Percentiles rank a stretch among this genome's conserved stretches.
These are phyloP conservation scores for Carex myosuroides DNA, from an alignment of 176 grass and related monocot species.

Conservation along the genomic window DNA sequence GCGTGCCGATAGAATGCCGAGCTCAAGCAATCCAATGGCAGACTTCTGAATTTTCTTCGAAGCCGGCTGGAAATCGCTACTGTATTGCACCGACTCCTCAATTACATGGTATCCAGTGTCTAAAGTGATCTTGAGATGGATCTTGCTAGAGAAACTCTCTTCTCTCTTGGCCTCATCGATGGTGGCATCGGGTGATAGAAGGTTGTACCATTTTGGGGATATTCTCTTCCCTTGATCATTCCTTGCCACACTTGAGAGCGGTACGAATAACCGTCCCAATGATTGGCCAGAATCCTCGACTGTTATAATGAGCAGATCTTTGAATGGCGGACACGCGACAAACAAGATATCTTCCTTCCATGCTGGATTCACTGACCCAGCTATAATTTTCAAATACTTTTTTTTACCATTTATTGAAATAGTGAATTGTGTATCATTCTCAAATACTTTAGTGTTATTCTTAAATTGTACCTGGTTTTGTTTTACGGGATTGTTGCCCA, in stretches of 20 bases:
- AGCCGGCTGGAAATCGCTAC: constrained; percentile 23
- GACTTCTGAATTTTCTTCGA: constrained; percentile 46
- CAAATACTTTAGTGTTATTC: neutral
- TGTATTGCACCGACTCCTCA: constrained; percentile 8
- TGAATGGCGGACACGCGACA: constrained; percentile 61
- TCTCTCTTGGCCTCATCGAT: constrained; percentile 32
- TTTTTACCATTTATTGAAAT: neutral
- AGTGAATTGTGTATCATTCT: neutral
- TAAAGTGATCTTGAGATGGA: constrained; percentile 44
- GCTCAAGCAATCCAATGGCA: constrained; percentile 59
- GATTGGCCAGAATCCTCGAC: constrained; percentile 66
- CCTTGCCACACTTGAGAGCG: constrained; percentile 1
- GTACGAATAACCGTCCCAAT: constrained; percentile 38
- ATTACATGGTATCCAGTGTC: constrained; percentile 20
- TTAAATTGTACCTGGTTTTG: constrained; percentile 23
- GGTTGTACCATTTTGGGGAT: constrained; percentile 54
- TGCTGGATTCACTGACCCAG: constrained; percentile 26
- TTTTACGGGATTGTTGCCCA: constrained; percentile 35
- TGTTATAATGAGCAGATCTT: constrained; percentile 61
- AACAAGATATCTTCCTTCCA: constrained; percentile 94
- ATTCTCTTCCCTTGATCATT: constrained; percentile 45
- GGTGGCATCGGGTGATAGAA: constrained; percentile 26
- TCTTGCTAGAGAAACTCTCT: constrained; percentile 54
- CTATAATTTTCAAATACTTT: neutral
- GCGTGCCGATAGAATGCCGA: constrained; percentile 61